Evolutionary conservation across 2,329 filamentous ascomycete species (phyloP), one percentile per base, ranked within the genome.

Genomic region (Ophiostoma triangulosporum): DNA sequence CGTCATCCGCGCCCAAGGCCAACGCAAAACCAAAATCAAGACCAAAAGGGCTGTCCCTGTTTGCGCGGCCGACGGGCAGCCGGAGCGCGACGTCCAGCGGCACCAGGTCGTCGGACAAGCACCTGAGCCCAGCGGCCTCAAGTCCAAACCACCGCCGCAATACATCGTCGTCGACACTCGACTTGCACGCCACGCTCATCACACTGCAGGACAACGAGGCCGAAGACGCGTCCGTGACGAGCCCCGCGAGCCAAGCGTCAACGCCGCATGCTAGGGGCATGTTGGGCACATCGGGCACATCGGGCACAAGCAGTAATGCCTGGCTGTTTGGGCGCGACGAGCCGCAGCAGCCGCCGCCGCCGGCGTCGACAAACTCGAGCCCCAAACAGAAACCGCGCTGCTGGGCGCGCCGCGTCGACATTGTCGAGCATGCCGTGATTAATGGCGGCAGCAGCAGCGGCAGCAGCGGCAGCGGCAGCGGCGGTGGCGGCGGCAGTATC

Each of bases 351-450:
- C n/a, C 33, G 11, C 6, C 56, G 6, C 17, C 27, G 2, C n/a
- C 27, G 11, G 4, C 26, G 8, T 11, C 43, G 5, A 15, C 26
- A 3, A 2, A 24, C 2, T 11, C 15, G 12, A 17, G 6, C 43
- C 6, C 14, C 26, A 29, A 46, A 17, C 35, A 27, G 35, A 50
- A 24, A 26, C 36, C 15, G 56, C 73, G 70, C 56, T 84, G 80
- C 65, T 84, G 80, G 80, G 80, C 80, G 29, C 76, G 72, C 66
- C 80, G 77, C 63, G 80, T 83, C 52, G 72, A 77, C 59, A 73
- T 84, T 40, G 70, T 73, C 35, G 76, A 79, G 62, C 69, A 77
- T 63, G 75, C 76, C 11, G 61, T 79, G 20, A 73, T 84, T 46
- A 77, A 80, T 56, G 73, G 76, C 50, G 74, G 75, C 57, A 65